Conservation (phyloP, 257 asterid species). For the Phtheirospermum japonicum region DNA sequence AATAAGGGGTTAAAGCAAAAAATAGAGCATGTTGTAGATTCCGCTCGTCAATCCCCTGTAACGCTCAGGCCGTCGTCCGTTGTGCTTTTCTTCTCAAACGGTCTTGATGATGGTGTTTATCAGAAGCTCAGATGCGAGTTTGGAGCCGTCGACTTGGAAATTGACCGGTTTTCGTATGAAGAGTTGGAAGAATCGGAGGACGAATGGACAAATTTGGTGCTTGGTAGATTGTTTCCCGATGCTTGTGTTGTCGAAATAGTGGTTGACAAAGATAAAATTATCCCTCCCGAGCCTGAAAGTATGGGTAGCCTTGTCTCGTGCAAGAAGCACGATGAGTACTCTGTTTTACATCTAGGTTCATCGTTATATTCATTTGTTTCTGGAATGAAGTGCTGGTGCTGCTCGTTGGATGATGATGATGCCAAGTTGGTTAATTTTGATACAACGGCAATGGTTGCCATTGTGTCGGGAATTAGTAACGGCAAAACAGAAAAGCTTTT, state of each 20-base stretch:
- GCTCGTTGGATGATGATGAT: slow-evolving; percentile 31
- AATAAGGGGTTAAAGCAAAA: slow-evolving; percentile 53
- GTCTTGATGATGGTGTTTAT: slow-evolving; percentile 40
- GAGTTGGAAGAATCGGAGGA: slow-evolving; percentile 47
- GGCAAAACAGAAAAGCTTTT: slow-evolving; percentile 52
- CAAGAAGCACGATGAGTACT: slow-evolving; percentile 29
- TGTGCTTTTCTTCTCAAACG: slow-evolving; percentile 71
- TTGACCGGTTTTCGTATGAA: slow-evolving; percentile 36
- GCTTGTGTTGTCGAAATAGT: slow-evolving; percentile 55
- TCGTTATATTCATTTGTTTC: slow-evolving; percentile 53
- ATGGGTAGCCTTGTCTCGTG: slow-evolving; percentile 26
- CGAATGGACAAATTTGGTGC: slow-evolving; percentile 52
- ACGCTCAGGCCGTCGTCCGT: slow-evolving; percentile 59
- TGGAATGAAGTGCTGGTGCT: slow-evolving; percentile 59
- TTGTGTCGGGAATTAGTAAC: slow-evolving; percentile 89
- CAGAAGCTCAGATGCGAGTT: slow-evolving; percentile 48
- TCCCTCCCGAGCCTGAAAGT: slow-evolving; percentile 16
- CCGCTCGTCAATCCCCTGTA: slow-evolving; percentile 58
- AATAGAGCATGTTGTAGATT: slow-evolving; percentile 46
- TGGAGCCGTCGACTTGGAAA: slow-evolving; percentile 44
- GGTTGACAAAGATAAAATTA: slow-evolving; percentile 27
- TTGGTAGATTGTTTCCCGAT: slow-evolving; percentile 51
- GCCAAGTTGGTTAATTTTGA: slow-evolving; percentile 71
- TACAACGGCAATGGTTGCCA: slow-evolving; percentile 83
- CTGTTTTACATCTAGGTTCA: slow-evolving; percentile 36